These are phyloP conservation scores for Thermochaetoides dissita DNA, from an alignment of 2,329 filamentous ascomycete species.

Conservation along the genomic window DNA sequence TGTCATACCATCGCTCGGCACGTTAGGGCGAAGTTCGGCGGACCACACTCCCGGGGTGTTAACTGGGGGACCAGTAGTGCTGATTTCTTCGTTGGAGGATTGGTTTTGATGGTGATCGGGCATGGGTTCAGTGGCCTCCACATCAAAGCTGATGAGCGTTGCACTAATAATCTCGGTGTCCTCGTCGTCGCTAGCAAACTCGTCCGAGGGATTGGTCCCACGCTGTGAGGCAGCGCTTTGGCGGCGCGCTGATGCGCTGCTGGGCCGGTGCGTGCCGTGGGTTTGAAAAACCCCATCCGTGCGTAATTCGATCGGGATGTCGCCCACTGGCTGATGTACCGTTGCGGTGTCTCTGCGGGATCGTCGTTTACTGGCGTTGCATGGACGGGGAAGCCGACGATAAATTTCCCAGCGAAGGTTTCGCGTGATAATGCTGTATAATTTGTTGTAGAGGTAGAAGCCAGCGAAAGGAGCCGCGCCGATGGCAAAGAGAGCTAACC, in stretches of 20 bases:
- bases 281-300: conserved; percentile 1
- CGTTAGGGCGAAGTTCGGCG: conserved; percentile 41
- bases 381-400: conserved; percentile 6
- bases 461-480: conserved; percentile 33
- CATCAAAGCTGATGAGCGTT: conserved; percentile 47
- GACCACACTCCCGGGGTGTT: conserved; percentile 38
- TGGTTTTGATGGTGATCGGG: conserved; percentile 28
- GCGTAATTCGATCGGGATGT: conserved; percentile 1
- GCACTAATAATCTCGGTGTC: conserved; percentile 38
- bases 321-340: not conserved
- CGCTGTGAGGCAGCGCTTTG: conserved; percentile 33
- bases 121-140: conserved; percentile 38
- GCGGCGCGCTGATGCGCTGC: conserved; percentile 20
- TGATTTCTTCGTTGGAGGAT: not conserved
- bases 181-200: conserved; percentile 43
- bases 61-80: conserved; percentile 12
- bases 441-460: conserved; percentile 29
- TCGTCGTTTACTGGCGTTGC: conserved; percentile 6
- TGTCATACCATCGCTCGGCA: not conserved
- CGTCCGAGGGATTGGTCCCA: conserved; percentile 24
- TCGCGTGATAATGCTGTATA: conserved; percentile 22
- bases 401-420: conserved; percentile 6
- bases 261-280: not conserved
- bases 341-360: not conserved
- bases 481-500: conserved; percentile 28